Evolutionary conservation across 108 stramenopile species (phyloP).

Genomic region (Thalassiosira profunda): DNA sequence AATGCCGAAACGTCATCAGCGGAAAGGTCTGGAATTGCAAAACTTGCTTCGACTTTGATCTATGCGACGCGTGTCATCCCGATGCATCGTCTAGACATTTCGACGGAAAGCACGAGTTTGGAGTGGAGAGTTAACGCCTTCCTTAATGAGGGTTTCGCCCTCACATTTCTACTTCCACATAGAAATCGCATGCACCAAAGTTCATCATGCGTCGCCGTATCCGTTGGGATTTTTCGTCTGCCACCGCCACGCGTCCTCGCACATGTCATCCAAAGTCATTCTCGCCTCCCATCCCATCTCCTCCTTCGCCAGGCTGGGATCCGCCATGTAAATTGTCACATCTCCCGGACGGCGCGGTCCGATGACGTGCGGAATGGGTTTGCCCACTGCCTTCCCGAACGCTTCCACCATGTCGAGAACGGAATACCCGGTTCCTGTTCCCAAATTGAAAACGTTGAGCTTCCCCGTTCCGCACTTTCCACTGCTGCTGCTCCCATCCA

Average conservation of each 20-base stretch:
- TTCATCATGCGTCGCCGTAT: too few relatives aligned
- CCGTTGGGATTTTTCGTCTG: slow-evolving; percentile 98
- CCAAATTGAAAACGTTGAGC: slow-evolving; percentile 93
- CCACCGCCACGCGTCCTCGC: slow-evolving; percentile 97
- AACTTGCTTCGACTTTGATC: slow-evolving; percentile 88
- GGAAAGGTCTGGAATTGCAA: slow-evolving; percentile 66
- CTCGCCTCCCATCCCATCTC: slow-evolving; percentile 98
- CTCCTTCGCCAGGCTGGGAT: slow-evolving; percentile 85
- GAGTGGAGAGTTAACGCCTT: slow-evolving; percentile 27
- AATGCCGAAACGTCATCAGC: slow-evolving; percentile 56
- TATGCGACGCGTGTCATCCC: slow-evolving; percentile 77
- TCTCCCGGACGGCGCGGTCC: slow-evolving; percentile 95
- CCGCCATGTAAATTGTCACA: slow-evolving; percentile 96
- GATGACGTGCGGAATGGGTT: slow-evolving; percentile 89
- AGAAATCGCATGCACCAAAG: too few relatives aligned
- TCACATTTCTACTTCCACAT: too few relatives aligned
- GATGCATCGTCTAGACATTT: slow-evolving; percentile 44
- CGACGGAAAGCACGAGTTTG: slow-evolving; percentile 52
- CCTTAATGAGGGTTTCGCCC: too few relatives aligned
- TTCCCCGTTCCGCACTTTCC: slow-evolving; percentile 29
- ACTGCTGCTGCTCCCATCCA: slow-evolving; percentile 22
- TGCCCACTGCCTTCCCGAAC: slow-evolving; percentile 94
- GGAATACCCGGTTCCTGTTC: slow-evolving; percentile 94
- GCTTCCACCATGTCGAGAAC: slow-evolving; percentile 97
- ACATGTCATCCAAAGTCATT: slow-evolving; percentile 94